phyloP scores from a whole-genome alignment of 2,329 filamentous ascomycete species.

The Penicillium oxalicum region DNA sequence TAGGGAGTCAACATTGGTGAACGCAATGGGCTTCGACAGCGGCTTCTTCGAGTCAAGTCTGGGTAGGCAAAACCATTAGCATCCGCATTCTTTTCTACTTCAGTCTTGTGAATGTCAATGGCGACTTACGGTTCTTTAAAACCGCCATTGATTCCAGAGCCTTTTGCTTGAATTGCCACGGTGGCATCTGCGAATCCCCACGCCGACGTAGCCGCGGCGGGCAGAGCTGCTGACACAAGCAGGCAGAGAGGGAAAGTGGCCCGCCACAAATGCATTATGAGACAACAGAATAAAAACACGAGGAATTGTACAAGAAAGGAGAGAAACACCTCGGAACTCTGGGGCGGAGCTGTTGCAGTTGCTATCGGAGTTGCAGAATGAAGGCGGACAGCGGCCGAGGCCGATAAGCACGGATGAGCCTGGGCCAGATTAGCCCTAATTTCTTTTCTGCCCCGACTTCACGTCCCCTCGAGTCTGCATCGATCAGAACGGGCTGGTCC shows the following conservation, averaged over 20 bases:
- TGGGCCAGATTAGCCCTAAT: constrained; percentile 31
- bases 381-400: constrained; percentile 16
- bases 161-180: constrained; percentile 55
- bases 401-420: constrained; percentile 24
- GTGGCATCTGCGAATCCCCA: constrained; percentile 63
- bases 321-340: constrained; percentile 6
- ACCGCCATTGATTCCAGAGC: constrained; percentile 48
- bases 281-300: constrained; percentile 2
- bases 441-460: constrained; percentile 24
- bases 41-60: constrained; percentile 58
- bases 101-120: background rate
- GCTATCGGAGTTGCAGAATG: constrained; percentile 17
- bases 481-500: background rate
- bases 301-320: background rate
- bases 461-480: constrained; percentile 6
- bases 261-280: constrained; percentile 36
- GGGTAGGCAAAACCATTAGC: constrained; percentile 4
- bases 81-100: background rate
- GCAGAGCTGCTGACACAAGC: constrained; percentile 31
- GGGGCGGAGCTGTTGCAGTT: constrained; percentile 7
- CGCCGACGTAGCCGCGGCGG: constrained; percentile 44
- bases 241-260: constrained; percentile 32
- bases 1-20: constrained; percentile 65
- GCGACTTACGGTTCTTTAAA: constrained; percentile 52
- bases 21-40: constrained; percentile 57